phyloP scores from a whole-genome alignment of 2,329 filamentous ascomycete genomes.

The Blastomyces emzantsi region DNA sequence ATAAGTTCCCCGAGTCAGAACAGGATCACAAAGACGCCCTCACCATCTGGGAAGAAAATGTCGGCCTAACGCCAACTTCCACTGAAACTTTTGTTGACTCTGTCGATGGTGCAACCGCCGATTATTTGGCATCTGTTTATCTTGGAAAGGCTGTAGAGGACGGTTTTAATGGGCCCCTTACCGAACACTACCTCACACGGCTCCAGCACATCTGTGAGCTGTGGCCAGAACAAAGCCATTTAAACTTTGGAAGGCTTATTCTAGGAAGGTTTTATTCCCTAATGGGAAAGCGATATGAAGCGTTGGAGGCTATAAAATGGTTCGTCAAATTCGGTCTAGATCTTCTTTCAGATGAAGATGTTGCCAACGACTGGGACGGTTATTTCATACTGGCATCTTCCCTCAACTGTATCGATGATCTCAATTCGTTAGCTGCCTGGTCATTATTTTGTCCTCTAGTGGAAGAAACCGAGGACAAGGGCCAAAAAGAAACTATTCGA shows the following conservation, averaged over 20 bases:
- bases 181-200: slow-evolving; percentile 11
- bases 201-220: slow-evolving; percentile 10
- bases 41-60: slow-evolving; percentile 14
- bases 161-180: slow-evolving; percentile 8
- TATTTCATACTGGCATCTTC: slow-evolving; percentile 19
- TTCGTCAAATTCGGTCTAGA: slow-evolving; percentile 23
- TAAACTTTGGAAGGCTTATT: slow-evolving; percentile 4
- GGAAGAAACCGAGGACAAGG: background rate
- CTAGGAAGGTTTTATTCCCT: slow-evolving; percentile 16
- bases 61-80: slow-evolving; percentile 6
- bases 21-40: slow-evolving; percentile 12
- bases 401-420: slow-evolving; percentile 19
- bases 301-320: slow-evolving; percentile 18
- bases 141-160: slow-evolving; percentile 13
- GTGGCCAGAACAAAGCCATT: background rate
- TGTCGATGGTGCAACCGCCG: slow-evolving; percentile 5
- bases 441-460: slow-evolving; percentile 19
- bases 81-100: background rate
- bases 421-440: slow-evolving; percentile 23
- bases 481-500: background rate
- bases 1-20: slow-evolving; percentile 9
- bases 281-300: slow-evolving; percentile 17
- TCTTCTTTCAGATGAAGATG: slow-evolving; percentile 23
- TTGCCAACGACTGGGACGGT: slow-evolving; percentile 22
- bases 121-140: slow-evolving; percentile 13